Conservation (phyloP, 768 basidiomycete species). For the Gloeophyllum trabeum region DNA sequence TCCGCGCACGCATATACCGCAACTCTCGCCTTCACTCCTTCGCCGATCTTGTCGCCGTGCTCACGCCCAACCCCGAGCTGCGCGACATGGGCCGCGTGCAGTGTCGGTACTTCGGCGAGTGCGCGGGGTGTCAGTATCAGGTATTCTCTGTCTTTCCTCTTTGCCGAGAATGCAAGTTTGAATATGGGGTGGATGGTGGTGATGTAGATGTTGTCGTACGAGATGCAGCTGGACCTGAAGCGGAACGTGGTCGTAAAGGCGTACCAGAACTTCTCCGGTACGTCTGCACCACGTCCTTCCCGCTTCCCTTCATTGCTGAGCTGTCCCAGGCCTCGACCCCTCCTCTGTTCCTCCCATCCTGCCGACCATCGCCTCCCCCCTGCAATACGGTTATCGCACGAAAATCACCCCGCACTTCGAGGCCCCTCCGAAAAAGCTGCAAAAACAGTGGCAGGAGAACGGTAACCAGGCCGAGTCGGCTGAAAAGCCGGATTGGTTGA, state of each 20-base stretch:
- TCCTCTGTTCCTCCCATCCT: constrained; percentile 51
- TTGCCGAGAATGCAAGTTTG: background rate
- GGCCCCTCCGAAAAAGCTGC: constrained; percentile 34
- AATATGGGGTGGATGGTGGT: background rate
- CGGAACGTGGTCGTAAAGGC: constrained; percentile 79
- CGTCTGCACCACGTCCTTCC: constrained; percentile 6
- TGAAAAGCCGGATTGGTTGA: constrained; percentile 55
- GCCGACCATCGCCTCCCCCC: constrained; percentile 75
- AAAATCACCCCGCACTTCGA: constrained; percentile 98
- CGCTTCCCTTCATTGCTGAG: background rate
- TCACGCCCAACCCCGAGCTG: constrained; percentile 49
- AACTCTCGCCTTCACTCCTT: constrained; percentile 62
- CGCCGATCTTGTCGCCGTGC: constrained; percentile 61
- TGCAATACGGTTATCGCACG: constrained; percentile 88
- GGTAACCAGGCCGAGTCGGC: background rate
- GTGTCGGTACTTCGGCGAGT: constrained; percentile 84
- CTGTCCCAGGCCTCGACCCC: constrained; percentile 36
- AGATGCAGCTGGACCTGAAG: constrained; percentile 78
- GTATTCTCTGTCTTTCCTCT: constrained; percentile 22
- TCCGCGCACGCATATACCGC: constrained; percentile 63
- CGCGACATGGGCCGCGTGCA: constrained; percentile 54
- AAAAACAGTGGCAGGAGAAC: constrained; percentile 14
- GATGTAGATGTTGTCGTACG: constrained; percentile 80
- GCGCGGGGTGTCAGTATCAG: constrained; percentile 94
- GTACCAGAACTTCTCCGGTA: constrained; percentile 65